phyloP scores from a whole-genome alignment of 768 basidiomycete genomes.

The Strobilomyces echinocephalus region DNA sequence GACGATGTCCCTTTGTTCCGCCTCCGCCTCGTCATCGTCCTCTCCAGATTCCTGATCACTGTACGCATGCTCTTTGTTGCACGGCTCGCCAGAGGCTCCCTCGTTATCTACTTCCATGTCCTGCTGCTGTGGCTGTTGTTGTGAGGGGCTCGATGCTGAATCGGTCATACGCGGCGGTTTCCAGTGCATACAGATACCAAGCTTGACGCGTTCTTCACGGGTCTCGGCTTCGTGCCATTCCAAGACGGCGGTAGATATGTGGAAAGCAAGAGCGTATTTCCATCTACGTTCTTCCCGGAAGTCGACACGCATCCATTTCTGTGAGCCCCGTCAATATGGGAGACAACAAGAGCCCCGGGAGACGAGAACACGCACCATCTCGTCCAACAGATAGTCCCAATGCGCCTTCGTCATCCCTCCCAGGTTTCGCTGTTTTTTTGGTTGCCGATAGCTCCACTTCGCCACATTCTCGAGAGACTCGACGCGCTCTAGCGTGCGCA shows the following conservation, averaged over 20 bases:
- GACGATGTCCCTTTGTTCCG: conserved; percentile 49
- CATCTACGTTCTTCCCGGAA: conserved; percentile 92
- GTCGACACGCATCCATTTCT: conserved; percentile 98
- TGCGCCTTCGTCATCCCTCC: conserved; percentile 75
- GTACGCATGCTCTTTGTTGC: conserved; percentile 21
- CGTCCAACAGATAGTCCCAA: conserved; percentile 95
- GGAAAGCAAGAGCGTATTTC: conserved; percentile 84
- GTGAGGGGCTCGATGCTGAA: conserved; percentile 3
- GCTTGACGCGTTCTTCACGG: conserved; percentile 56
- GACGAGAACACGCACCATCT: conserved; percentile 64
- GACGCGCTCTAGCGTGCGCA: conserved; percentile 79
- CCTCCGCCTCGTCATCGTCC: conserved; percentile 58
- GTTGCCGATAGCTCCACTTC: conserved; percentile 90
- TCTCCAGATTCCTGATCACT: conserved; percentile 43
- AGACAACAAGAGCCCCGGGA: neutral
- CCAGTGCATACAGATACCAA: conserved; percentile 69
- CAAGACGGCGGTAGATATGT: conserved; percentile 73
- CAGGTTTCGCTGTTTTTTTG: conserved; percentile 86
- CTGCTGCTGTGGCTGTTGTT: conserved; percentile 32
- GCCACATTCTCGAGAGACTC: conserved; percentile 76
- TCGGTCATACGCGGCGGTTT: conserved; percentile 41
- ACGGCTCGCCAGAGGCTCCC: conserved; percentile 14
- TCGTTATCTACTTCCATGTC: conserved; percentile 31
- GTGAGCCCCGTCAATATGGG: conserved; percentile 8
- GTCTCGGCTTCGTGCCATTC: conserved; percentile 80